These are phyloP conservation scores for Cetraspora pellucida DNA, from an alignment of 192 early-diverging fungal species.

Conservation along the genomic window DNA sequence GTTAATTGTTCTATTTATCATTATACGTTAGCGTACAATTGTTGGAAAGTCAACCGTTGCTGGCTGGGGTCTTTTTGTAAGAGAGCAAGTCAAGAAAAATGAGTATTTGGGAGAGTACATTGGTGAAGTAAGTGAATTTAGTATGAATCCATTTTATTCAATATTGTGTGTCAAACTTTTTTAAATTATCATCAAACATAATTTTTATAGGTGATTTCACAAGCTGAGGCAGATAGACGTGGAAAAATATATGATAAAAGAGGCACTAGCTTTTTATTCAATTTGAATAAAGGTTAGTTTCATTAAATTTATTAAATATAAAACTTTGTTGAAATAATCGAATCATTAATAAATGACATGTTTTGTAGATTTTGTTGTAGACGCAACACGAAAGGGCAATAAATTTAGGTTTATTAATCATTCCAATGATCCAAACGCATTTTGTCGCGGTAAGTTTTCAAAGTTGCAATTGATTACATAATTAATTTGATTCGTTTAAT, in stretches of 20 bases:
- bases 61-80: slow-evolving; percentile 32
- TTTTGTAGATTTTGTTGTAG: slow-evolving; percentile 22
- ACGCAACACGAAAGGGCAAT: slow-evolving; percentile 34
- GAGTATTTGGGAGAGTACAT: slow-evolving; percentile 34
- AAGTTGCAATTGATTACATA: background rate
- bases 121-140: slow-evolving; percentile 27
- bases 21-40: slow-evolving; percentile 21
- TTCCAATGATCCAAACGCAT: slow-evolving; percentile 30
- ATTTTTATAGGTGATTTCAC: slow-evolving; percentile 21
- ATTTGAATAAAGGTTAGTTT: slow-evolving; percentile 30
- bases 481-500: background rate
- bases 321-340: background rate
- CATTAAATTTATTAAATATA: background rate
- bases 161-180: background rate
- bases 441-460: slow-evolving; percentile 23
- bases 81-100: slow-evolving; percentile 31
- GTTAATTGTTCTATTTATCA: background rate
- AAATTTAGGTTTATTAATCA: slow-evolving; percentile 36
- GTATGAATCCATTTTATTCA: background rate
- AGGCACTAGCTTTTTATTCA: slow-evolving; percentile 31
- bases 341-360: background rate
- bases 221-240: slow-evolving; percentile 26
- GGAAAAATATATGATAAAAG: slow-evolving; percentile 33
- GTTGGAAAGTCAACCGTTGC: slow-evolving; percentile 26
- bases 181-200: background rate